A percentile compares a stretch with the other conserved stretches of the same genome.
Conservation (phyloP, 805 yeast genomes). For the Lipomyces lipofer region DNA sequence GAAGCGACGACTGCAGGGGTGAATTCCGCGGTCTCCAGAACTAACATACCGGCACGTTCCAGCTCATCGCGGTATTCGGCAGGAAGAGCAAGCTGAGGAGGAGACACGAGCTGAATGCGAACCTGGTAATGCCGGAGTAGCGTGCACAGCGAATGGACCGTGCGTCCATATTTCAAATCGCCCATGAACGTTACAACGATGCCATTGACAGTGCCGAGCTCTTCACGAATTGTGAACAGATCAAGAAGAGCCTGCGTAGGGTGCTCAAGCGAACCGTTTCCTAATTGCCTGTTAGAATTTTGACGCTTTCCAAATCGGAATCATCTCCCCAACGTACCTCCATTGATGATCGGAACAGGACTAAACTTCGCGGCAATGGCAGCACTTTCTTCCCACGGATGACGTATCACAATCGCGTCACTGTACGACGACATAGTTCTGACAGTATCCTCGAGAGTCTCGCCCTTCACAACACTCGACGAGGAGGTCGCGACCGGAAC, state of each 20-base stretch:
- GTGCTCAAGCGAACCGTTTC: slow-evolving; percentile 93
- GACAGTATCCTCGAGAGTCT: slow-evolving; percentile 93
- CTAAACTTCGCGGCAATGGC: slow-evolving; percentile 94
- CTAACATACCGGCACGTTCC: slow-evolving; percentile 64
- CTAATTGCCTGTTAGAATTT: background rate
- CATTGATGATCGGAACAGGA: slow-evolving; percentile 95
- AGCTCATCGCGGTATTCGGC: slow-evolving; percentile 67
- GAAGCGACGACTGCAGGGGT: slow-evolving; percentile 82
- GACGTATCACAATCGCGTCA: slow-evolving; percentile 96
- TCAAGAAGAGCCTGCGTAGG: slow-evolving; percentile 99
- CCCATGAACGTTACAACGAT: slow-evolving; percentile 98
- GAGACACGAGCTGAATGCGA: slow-evolving; percentile 86
- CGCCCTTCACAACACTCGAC: slow-evolving; percentile 98
- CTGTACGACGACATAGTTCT: slow-evolving; percentile 93
- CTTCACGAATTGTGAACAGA: slow-evolving; percentile 97
- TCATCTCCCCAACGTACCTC: slow-evolving; percentile 54
- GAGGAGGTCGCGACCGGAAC: slow-evolving; percentile 80
- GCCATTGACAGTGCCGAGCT: slow-evolving; percentile 97
- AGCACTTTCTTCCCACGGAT: slow-evolving; percentile 89
- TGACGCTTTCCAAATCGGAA: background rate
- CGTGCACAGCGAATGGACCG: slow-evolving; percentile 94
- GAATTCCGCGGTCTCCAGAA: slow-evolving; percentile 70
- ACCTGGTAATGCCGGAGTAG: slow-evolving; percentile 90
- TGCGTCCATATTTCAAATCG: slow-evolving; percentile 96
- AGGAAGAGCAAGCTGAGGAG: slow-evolving; percentile 85